A percentile compares a stretch with the other conserved stretches of the same genome.
Conservation (phyloP, 306 rosid species). For the Rosa chinensis region DNA sequence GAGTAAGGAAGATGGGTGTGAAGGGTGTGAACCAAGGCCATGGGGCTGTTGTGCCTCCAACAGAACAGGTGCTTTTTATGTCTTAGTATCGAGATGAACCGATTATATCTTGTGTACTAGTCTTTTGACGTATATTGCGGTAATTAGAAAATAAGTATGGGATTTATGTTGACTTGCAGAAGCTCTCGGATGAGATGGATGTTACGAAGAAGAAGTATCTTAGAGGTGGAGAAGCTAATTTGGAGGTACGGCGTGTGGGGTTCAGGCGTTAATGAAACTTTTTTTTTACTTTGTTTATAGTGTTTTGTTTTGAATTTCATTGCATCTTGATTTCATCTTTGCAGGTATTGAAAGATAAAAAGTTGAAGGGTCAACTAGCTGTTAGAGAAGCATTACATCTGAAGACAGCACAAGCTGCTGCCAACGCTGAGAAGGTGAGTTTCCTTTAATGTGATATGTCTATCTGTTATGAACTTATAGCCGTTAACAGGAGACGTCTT, state of each 20-base stretch:
- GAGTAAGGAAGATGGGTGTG: constrained; percentile 23
- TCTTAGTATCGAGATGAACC: neutral
- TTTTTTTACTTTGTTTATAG: neutral
- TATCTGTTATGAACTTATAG: neutral
- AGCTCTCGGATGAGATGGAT: constrained; percentile 55
- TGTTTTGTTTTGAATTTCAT: neutral
- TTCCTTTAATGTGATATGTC: neutral
- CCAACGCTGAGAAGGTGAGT: constrained; percentile 74
- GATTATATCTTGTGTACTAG: neutral
- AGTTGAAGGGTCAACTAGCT: constrained; percentile 71
- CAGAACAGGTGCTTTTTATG: constrained; percentile 4
- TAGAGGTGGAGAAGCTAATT: constrained; percentile 67
- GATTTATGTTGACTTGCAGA: constrained; percentile 36
- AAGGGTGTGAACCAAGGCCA: constrained; percentile 20
- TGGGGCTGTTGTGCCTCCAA: constrained; percentile 11
- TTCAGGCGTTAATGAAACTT: constrained; percentile 6
- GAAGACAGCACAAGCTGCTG: constrained; percentile 74
- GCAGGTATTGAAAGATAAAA: constrained; percentile 71
- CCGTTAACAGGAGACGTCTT: neutral
- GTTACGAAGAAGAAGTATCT: constrained; percentile 61
- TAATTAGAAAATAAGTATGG: neutral
- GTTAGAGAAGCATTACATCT: constrained; percentile 56
- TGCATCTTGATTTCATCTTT: constrained; percentile 8
- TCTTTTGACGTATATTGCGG: neutral
- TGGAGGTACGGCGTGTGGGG: constrained; percentile 49